phyloP scores from a whole-genome alignment of 768 basidiomycete genomes.

The Albatrellus ellisii region DNA sequence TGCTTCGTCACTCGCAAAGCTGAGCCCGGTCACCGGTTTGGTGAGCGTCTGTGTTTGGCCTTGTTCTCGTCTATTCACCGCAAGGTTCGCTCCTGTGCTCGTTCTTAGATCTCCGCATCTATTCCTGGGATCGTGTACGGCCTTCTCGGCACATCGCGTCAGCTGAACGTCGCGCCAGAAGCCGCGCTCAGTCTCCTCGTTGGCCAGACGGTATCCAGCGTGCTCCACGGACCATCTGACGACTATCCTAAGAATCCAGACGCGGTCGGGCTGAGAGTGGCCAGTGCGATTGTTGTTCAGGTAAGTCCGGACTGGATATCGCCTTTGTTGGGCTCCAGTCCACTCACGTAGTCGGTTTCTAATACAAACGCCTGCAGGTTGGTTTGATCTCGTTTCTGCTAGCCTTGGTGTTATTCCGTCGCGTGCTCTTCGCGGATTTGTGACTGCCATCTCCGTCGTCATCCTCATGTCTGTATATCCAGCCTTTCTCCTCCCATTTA shows the following conservation, averaged over 20 bases:
- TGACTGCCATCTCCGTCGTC: slow-evolving; percentile 74
- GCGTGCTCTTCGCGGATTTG: slow-evolving; percentile 78
- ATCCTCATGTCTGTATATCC: slow-evolving; percentile 56
- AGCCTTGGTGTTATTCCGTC: slow-evolving; percentile 90
- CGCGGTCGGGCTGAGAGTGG: slow-evolving; percentile 47
- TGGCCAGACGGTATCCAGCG: slow-evolving; percentile 73
- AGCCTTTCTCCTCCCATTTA: not conserved
- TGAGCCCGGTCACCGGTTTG: slow-evolving; percentile 77
- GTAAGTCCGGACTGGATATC: slow-evolving; percentile 27
- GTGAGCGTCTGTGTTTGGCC: slow-evolving; percentile 27
- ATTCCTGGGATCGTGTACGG: slow-evolving; percentile 85
- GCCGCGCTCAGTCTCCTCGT: slow-evolving; percentile 79
- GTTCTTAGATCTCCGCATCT: slow-evolving; percentile 69
- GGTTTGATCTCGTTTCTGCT: slow-evolving; percentile 78
- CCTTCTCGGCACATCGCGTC: slow-evolving; percentile 74
- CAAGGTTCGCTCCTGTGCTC: not conserved
- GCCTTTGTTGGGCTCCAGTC: not conserved
- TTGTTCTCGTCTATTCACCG: not conserved
- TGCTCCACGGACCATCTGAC: slow-evolving; percentile 27
- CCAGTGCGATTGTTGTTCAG: slow-evolving; percentile 79
- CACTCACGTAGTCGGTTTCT: too few species aligned
- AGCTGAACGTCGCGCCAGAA: slow-evolving; percentile 79
- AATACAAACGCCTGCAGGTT: slow-evolving; percentile 48
- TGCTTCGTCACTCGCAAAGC: slow-evolving; percentile 74
- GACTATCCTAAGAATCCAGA: slow-evolving; percentile 30